A percentile compares a stretch with the other conserved stretches of the same genome.
These are phyloP conservation scores for Urtica urens DNA, from an alignment of 306 rosid genomes.

Conservation along the genomic window DNA sequence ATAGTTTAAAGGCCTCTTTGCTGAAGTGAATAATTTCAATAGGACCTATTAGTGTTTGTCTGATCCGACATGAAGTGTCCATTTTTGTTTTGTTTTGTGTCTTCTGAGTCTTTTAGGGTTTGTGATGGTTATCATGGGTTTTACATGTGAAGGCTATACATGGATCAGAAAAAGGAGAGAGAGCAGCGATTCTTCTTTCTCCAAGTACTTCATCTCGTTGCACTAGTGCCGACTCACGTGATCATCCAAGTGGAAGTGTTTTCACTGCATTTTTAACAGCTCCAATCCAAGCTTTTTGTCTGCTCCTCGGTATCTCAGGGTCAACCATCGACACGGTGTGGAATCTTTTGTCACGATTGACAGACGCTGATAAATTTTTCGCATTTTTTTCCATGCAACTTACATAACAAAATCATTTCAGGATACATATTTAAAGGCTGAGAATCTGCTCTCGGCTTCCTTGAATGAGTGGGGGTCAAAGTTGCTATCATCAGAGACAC, in stretches of 20 bases:
- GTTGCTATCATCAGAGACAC: constrained; percentile 43
- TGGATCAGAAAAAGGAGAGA: constrained; percentile 74
- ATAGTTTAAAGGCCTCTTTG: no score
- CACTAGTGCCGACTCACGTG: constrained; percentile 29
- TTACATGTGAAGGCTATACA: constrained; percentile 45
- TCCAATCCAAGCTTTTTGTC: constrained; percentile 82
- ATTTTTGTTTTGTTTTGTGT: no score
- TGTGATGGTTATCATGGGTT: no score
- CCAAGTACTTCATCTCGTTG: constrained; percentile 39
- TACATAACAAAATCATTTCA: constrained; percentile 22
- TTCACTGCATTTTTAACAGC: constrained; percentile 89
- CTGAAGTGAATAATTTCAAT: no score
- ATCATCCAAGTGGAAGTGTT: constrained; percentile 55
- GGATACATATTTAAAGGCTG: constrained; percentile 71
- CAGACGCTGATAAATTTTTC: background rate
- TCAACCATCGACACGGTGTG: constrained; percentile 64
- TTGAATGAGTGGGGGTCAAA: constrained; percentile 58
- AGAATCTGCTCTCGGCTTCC: constrained; percentile 48
- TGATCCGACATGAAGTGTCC: no score
- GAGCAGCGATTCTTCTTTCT: constrained; percentile 87
- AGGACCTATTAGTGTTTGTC: no score
- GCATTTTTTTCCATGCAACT: constrained; percentile 1
- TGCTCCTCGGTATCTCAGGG: constrained; percentile 62
- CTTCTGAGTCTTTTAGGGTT: no score
- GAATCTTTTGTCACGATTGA: constrained; percentile 12